Conservation (phyloP, 371 early-diverging fungal species). For the Sporodiniella umbellata region DNA sequence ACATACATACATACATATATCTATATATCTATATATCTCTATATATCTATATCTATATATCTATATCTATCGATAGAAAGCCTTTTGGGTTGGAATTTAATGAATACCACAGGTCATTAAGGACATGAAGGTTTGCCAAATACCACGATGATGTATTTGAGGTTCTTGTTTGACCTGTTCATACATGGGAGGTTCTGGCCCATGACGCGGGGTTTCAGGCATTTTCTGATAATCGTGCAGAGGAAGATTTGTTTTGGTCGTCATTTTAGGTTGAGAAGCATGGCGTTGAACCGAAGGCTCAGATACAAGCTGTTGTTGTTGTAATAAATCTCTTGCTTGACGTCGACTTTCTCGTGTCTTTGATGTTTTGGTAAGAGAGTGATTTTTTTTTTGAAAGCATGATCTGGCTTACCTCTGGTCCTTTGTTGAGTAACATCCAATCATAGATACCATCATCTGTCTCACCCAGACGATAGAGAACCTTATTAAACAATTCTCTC, state of each 20-base stretch:
- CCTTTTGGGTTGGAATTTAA: no score
- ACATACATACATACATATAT: no score
- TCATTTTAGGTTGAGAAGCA: constrained; percentile 23
- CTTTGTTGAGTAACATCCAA: constrained; percentile 82
- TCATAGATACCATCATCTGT: constrained; percentile 94
- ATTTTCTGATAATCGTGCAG: constrained; percentile 17
- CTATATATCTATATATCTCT: no score
- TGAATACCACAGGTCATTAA: constrained; percentile 27
- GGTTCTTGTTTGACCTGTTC: constrained; percentile 10
- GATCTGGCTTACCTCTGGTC: constrained; percentile 43
- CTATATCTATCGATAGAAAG: no score
- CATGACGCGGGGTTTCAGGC: constrained; percentile 15
- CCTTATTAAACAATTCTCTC: constrained; percentile 84
- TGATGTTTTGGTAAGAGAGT: no score
- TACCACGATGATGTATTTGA: constrained; percentile 9
- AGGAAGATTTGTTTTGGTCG: no score
- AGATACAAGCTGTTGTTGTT: constrained; percentile 6
- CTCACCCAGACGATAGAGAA: constrained; percentile 70
- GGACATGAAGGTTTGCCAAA: constrained; percentile 26
- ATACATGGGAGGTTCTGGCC: constrained; percentile 2
- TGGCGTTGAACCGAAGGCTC: constrained; percentile 21
- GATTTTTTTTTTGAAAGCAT: neutral
- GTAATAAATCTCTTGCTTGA: constrained; percentile 21
- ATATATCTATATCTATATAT: no score
- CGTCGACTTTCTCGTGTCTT: constrained; percentile 23